Conservation (phyloP, 1,284 basidiomycete genomes). For the Puccinia triticina region DNA sequence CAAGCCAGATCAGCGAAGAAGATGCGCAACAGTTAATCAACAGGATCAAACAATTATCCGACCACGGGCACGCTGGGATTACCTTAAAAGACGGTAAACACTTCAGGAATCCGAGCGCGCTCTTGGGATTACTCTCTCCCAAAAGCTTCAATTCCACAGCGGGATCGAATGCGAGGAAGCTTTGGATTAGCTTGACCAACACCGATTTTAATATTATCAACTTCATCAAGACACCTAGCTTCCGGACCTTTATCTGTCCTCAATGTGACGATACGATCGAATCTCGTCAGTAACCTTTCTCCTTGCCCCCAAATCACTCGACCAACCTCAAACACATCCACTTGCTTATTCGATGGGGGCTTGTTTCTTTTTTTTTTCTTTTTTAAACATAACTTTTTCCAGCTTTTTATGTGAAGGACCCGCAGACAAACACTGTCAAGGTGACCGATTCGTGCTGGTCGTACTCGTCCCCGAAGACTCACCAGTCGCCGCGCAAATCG, state of each 20-base stretch:
- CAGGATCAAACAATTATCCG: not conserved
- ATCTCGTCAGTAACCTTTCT: not conserved
- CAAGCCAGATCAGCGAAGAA: not conserved
- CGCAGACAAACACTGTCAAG: not conserved
- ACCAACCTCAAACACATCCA: not conserved
- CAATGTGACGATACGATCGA: conserved; percentile 16
- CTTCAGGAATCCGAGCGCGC: not conserved
- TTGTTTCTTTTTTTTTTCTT: not conserved
- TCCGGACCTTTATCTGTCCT: conserved; percentile 20
- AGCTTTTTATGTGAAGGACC: conserved; percentile 7
- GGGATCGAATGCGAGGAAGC: not conserved
- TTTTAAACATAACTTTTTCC: not conserved
- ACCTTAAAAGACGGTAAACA: not conserved
- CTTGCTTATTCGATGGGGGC: not conserved
- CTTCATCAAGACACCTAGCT: conserved; percentile 11
- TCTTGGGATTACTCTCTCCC: not conserved
- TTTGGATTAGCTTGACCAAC: conserved; percentile 15
- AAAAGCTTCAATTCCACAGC: not conserved
- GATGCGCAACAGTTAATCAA: not conserved
- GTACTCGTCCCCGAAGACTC: not conserved
- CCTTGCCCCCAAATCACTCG: not conserved
- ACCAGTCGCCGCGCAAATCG: not conserved
- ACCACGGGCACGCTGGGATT: not conserved
- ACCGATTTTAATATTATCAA: conserved; percentile 8
- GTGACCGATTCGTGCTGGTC: conserved; percentile 13